Conservation (phyloP, 1,139 yeast species). For the Candida frijolesensis region DNA sequence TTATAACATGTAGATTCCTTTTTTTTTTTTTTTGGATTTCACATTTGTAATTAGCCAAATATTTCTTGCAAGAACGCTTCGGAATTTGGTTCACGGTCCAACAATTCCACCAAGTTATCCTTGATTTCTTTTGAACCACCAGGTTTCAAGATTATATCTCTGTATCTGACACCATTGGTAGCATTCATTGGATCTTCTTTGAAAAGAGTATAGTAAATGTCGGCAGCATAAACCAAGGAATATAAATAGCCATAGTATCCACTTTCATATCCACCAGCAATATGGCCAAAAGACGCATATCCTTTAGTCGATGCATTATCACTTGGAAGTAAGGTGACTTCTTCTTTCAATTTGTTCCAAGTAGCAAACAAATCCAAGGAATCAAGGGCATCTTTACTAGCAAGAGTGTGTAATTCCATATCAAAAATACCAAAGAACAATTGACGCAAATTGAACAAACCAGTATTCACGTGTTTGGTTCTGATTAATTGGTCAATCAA, state of each 20-base stretch:
- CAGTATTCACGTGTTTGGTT: constrained; percentile 78
- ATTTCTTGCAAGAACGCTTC: constrained; percentile 70
- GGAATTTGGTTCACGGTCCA: constrained; percentile 76
- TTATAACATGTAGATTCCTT: constrained; percentile 6
- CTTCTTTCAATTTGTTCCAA: constrained; percentile 68
- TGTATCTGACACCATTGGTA: constrained; percentile 61
- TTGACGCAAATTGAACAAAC: constrained; percentile 70
- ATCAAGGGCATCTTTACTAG: constrained; percentile 39
- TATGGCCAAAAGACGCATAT: constrained; percentile 77
- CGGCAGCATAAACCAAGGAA: constrained; percentile 84
- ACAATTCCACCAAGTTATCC: constrained; percentile 62
- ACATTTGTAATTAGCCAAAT: constrained; percentile 17
- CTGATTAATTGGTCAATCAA: constrained; percentile 61
- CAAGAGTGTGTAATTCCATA: constrained; percentile 64
- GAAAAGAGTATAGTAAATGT: constrained; percentile 76
- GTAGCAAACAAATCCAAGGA: constrained; percentile 48
- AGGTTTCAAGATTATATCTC: constrained; percentile 67
- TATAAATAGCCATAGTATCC: constrained; percentile 88
- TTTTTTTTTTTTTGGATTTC: not conserved
- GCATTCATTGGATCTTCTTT: constrained; percentile 67
- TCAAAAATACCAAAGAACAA: constrained; percentile 78
- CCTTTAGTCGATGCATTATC: constrained; percentile 63
- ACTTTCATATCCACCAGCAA: constrained; percentile 83
- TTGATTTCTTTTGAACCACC: constrained; percentile 76
- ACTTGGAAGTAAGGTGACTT: constrained; percentile 56